Evolutionary conservation across 805 yeast species (phyloP).

Genomic region (Metschnikowia kofuensis): DNA sequence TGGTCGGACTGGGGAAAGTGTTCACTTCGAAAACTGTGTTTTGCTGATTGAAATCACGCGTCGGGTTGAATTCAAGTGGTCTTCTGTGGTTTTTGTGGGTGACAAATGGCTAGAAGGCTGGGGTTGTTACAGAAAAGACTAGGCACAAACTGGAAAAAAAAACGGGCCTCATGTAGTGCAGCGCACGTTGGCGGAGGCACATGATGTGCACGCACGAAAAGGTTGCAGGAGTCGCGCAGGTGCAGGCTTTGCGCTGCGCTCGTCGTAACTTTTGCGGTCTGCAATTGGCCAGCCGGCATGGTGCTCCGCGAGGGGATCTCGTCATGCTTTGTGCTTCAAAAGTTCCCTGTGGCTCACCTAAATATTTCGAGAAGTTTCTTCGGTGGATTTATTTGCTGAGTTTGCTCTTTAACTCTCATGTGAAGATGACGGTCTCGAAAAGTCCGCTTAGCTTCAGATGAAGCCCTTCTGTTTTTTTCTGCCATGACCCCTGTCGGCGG

Average conservation of each 20-base stretch:
- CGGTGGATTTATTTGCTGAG: not conserved
- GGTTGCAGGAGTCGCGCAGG: constrained; percentile 11
- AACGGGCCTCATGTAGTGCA: constrained; percentile 10
- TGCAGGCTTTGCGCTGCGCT: constrained; percentile 7
- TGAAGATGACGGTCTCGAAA: too few species aligned
- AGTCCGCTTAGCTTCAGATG: not conserved
- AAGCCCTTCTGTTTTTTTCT: too few species aligned
- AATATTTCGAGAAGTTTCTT: too few species aligned
- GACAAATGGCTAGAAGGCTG: not conserved
- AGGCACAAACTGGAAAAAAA: constrained; percentile 9
- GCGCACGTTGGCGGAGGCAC: constrained; percentile 17
- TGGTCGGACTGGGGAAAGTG: not conserved
- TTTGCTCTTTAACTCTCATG: not conserved
- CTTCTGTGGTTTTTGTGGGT: not conserved
- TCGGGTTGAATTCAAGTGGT: not conserved
- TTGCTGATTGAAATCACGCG: not conserved
- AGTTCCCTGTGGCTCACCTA: too few species aligned
- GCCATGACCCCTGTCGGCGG: too few species aligned
- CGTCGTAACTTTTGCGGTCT: constrained; percentile 6
- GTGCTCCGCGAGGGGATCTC: constrained; percentile 6
- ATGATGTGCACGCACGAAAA: constrained; percentile 15
- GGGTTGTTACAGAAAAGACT: not conserved
- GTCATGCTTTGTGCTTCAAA: not conserved
- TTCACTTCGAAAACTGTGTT: not conserved
- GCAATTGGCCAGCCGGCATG: constrained; percentile 10